These are phyloP conservation scores for Ilyonectria destructans DNA, from an alignment of 2,329 filamentous ascomycete species.

Conservation along the genomic window DNA sequence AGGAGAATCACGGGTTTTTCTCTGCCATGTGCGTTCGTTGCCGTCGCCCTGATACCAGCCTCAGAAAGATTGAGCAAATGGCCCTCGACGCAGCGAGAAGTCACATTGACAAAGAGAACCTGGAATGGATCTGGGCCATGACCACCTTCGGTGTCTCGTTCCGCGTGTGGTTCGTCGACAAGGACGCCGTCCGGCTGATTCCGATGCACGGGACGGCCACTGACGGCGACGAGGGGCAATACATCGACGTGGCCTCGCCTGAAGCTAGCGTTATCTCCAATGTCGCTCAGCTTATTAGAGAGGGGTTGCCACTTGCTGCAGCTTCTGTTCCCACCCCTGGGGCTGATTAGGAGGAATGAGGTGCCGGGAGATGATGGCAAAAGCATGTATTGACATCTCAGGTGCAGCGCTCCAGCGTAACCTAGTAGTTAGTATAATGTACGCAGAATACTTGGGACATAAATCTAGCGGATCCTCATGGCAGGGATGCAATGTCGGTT, in stretches of 20 bases:
- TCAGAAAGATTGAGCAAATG: conserved; percentile 6
- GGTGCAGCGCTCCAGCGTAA: too few species aligned
- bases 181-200: background rate
- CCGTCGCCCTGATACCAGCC: background rate
- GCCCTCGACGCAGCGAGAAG: conserved; percentile 23
- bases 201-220: conserved; percentile 11
- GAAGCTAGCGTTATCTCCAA: conserved; percentile 25
- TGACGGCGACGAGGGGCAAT: conserved; percentile 16
- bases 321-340: background rate
- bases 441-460: too few species aligned
- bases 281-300: conserved; percentile 17
- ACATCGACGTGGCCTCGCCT: conserved; percentile 25
- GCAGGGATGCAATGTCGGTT: too few species aligned
- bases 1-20: background rate
- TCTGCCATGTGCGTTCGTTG: background rate
- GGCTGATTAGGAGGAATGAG: background rate
- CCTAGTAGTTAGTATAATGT: too few species aligned
- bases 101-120: conserved; percentile 8
- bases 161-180: conserved; percentile 23
- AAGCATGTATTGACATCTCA: too few species aligned
- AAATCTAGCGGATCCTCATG: too few species aligned
- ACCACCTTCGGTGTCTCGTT: conserved; percentile 22
- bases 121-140: conserved; percentile 26
- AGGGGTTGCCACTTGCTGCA: background rate
- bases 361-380: too few species aligned